Conservation (phyloP, 2,329 filamentous ascomycete genomes). For the Penicillium sp. region DNA sequence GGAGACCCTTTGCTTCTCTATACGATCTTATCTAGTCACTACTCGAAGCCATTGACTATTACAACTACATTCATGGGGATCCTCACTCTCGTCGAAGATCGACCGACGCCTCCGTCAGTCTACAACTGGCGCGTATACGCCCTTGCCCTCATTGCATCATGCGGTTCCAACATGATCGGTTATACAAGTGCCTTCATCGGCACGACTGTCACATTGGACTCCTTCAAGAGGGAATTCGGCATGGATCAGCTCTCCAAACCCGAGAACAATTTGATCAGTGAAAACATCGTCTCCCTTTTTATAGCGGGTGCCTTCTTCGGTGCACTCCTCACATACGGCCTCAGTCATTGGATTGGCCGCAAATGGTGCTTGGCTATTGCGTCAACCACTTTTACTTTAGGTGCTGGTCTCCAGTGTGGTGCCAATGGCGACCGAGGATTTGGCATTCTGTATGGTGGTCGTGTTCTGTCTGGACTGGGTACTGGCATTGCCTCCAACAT, state of each 20-base stretch:
- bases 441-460: slow-evolving; percentile 54
- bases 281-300: slow-evolving; percentile 72
- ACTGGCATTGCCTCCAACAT: slow-evolving; percentile 54
- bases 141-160: slow-evolving; percentile 50
- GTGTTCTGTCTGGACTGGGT: slow-evolving; percentile 53
- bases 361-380: slow-evolving; percentile 58
- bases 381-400: slow-evolving; percentile 59
- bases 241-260: slow-evolving; percentile 48
- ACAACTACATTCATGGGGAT: slow-evolving; percentile 26
- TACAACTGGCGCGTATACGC: slow-evolving; percentile 57
- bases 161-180: slow-evolving; percentile 54
- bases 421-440: slow-evolving; percentile 55
- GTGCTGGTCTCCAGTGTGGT: slow-evolving; percentile 62
- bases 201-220: slow-evolving; percentile 63
- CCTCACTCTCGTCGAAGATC: slow-evolving; percentile 37
- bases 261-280: slow-evolving; percentile 55
- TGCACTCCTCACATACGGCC: slow-evolving; percentile 57
- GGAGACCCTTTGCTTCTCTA: slow-evolving; percentile 4
- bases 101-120: slow-evolving; percentile 52
- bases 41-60: slow-evolving; percentile 8
- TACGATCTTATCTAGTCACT: slow-evolving; percentile 5
- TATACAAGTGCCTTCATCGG: slow-evolving; percentile 72
- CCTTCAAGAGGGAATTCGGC: slow-evolving; percentile 62
- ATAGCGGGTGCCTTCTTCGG: slow-evolving; percentile 80
- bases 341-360: slow-evolving; percentile 59